Evolutionary conservation across 495 filamentous ascomycete species (phyloP).

Genomic region (Hypoxylon lenormandii): DNA sequence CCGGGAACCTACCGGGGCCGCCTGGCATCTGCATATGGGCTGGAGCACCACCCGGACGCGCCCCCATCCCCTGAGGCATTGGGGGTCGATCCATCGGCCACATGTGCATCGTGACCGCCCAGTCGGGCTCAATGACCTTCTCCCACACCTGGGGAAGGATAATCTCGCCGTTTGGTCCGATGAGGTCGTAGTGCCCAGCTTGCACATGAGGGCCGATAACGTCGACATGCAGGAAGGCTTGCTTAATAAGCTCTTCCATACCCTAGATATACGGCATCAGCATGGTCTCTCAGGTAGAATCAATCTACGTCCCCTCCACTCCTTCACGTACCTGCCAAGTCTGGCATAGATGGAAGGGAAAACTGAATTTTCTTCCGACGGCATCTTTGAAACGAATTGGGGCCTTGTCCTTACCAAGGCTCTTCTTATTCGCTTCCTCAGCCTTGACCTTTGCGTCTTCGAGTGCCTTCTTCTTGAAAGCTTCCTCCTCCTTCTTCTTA

Average conservation of each 20-base stretch:
- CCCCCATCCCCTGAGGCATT: conserved; percentile 20
- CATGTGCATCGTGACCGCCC: conserved; percentile 95
- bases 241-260: conserved; percentile 86
- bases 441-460: conserved; percentile 61
- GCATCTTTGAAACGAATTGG: conserved; percentile 89
- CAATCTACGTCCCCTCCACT: background rate
- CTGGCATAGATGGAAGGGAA: conserved; percentile 81
- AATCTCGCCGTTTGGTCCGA: conserved; percentile 85
- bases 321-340: conserved; percentile 76
- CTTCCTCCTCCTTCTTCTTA: conserved; percentile 59
- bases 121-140: conserved; percentile 84
- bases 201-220: conserved; percentile 84
- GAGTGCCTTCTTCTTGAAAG: conserved; percentile 58
- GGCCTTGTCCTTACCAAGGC: conserved; percentile 57
- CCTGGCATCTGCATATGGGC: conserved; percentile 10
- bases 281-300: conserved; percentile 5
- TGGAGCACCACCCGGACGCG: conserved; percentile 13
- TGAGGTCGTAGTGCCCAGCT: conserved; percentile 85
- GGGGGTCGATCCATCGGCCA: conserved; percentile 77
- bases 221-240: conserved; percentile 88
- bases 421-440: conserved; percentile 66
- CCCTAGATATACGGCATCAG: conserved; percentile 63
- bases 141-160: conserved; percentile 91
- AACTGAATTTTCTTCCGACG: conserved; percentile 85
- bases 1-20: no score